Conservation (phyloP, 1,139 yeast species). For the Barnettozyma hawaiiensis region DNA sequence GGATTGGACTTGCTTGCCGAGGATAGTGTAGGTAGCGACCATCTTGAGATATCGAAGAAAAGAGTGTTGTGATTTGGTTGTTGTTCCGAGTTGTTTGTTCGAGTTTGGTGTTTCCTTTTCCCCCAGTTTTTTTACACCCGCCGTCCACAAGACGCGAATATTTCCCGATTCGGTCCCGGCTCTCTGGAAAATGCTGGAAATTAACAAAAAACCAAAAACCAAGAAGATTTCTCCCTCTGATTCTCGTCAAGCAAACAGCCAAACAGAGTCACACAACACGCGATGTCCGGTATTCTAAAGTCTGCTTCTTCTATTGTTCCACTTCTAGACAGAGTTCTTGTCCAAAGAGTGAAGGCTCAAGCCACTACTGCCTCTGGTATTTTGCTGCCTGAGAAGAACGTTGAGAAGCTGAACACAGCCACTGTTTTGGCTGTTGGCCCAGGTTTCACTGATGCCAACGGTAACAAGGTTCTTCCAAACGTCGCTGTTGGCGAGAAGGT, state of each 20-base stretch:
- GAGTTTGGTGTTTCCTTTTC: neutral
- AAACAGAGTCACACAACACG: neutral
- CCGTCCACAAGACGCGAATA: slow-evolving; percentile 2
- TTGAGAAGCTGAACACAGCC: slow-evolving; percentile 83
- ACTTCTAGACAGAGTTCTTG: slow-evolving; percentile 90
- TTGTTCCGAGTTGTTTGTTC: no score
- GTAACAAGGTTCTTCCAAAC: slow-evolving; percentile 63
- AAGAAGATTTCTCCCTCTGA: neutral
- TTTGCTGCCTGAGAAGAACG: slow-evolving; percentile 94
- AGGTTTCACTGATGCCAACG: slow-evolving; percentile 65
- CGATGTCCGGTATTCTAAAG: slow-evolving; percentile 57
- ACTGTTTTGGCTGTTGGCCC: slow-evolving; percentile 82
- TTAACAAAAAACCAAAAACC: neutral
- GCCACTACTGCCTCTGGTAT: slow-evolving; percentile 92
- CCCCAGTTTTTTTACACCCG: no score
- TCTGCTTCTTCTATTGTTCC: slow-evolving; percentile 87
- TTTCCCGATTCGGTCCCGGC: slow-evolving; percentile 3
- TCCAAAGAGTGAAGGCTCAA: slow-evolving; percentile 89
- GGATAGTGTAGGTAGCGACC: slow-evolving; percentile 59
- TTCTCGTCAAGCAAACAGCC: neutral
- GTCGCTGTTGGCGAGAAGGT: slow-evolving; percentile 90
- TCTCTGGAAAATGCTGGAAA: slow-evolving; percentile 1
- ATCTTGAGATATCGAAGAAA: slow-evolving; percentile 27
- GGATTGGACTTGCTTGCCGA: slow-evolving; percentile 61
- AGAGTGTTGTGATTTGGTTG: no score